Percentiles rank a stretch among this genome's conserved stretches.
Evolutionary conservation across 2,329 filamentous ascomycete species (phyloP).

Genomic region (Sordariomycetes sp.): DNA sequence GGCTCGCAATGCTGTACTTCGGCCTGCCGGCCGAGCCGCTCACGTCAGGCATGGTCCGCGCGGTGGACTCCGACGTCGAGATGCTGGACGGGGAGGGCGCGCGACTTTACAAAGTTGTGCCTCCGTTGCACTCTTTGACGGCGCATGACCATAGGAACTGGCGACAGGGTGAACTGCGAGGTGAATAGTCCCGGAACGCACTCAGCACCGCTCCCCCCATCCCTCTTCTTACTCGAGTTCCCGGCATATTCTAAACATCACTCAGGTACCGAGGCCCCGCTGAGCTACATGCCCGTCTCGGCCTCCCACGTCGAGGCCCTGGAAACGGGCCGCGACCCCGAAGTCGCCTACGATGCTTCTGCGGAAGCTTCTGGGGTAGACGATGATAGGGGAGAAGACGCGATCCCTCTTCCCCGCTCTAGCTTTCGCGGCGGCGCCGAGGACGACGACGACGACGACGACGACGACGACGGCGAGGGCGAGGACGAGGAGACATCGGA

Average conservation of each 20-base stretch:
- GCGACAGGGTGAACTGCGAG: constrained; percentile 12
- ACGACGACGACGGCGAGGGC: neutral
- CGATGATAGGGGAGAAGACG: no score
- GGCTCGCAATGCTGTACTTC: constrained; percentile 31
- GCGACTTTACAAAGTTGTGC: constrained; percentile 10
- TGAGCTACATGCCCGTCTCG: neutral
- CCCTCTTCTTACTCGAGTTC: neutral
- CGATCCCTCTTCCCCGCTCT: neutral
- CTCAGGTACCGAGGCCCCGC: neutral
- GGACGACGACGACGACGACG: neutral
- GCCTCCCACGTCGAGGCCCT: neutral
- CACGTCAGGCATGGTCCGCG: constrained; percentile 7
- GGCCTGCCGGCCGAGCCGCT: constrained; percentile 29
- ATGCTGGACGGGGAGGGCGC: constrained; percentile 9
- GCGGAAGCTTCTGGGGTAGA: no score
- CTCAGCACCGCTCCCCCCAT: neutral
- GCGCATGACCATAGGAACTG: constrained; percentile 16
- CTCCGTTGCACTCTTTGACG: constrained; percentile 18
- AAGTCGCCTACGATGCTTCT: neutral
- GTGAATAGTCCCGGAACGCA: constrained; percentile 7
- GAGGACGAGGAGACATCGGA: neutral
- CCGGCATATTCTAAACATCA: neutral
- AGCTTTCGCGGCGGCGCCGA: neutral
- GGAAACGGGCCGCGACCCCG: neutral
- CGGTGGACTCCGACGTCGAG: constrained; percentile 12